Percentiles rank a stretch among this genome's conserved stretches.
phyloP scores from a whole-genome alignment of 345 rosid species.

The Diplotaxis tenuifolia region DNA sequence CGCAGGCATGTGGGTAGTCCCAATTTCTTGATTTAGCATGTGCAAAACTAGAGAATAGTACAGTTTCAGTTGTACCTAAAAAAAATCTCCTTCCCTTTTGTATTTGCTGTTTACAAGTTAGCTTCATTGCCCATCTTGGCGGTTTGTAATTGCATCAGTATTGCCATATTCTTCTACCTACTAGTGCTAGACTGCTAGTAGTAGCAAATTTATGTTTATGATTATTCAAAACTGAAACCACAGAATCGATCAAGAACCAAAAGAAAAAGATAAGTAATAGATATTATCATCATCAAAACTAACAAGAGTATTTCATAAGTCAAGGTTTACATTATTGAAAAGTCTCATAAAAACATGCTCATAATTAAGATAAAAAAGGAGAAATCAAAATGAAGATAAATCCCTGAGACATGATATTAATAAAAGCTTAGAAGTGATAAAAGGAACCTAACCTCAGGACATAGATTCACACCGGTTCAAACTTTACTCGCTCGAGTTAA shows the following conservation, averaged over 20 bases:
- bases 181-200: conserved; percentile 1
- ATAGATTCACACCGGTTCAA: not conserved
- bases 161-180: no score
- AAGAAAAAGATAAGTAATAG: conserved; percentile 8
- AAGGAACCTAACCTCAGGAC: conserved; percentile 31
- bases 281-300: not conserved
- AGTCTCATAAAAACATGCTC: conserved; percentile 28
- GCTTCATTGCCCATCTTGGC: no score
- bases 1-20: no score
- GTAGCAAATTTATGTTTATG: conserved; percentile 9
- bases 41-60: no score
- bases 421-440: not conserved
- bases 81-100: no score
- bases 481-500: conserved; percentile 40
- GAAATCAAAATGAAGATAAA: conserved; percentile 20
- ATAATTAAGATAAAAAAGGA: conserved; percentile 14
- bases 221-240: conserved; percentile 1
- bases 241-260: not conserved
- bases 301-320: conserved; percentile 17
- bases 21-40: no score
- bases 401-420: conserved; percentile 19
- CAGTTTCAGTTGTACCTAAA: no score
- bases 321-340: conserved; percentile 32
- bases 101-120: no score
- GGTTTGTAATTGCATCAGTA: no score